Evolutionary conservation across 805 yeast species (phyloP), one percentile per base, ranked within the genome.

Genomic region (Saccharomycopsis amapae): DNA sequence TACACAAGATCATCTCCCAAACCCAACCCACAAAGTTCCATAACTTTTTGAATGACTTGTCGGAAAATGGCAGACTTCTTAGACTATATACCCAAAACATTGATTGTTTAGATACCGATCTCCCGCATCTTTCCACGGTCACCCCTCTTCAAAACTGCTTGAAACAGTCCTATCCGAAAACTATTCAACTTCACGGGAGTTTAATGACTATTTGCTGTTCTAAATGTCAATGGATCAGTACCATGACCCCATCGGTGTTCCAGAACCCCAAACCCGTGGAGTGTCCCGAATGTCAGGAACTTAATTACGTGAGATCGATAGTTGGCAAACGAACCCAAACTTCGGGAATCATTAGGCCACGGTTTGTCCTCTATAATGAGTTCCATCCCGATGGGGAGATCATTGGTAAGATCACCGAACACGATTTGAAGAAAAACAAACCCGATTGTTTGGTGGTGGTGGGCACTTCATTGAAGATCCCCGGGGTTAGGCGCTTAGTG

Each of bases 11-110:
- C 58, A 26, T 40, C 9, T 75, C 86, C 19, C 58, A 61, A 13
- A 77, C 82, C n/a, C 55, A 66, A 40, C 89, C 95, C 1, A 83
- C 96, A 0, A 73, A 73, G 35, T 88, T 88, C 53, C 96, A 88
- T 61, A 62, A 67, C 38, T 70, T 81, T 61, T 62, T 88, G 44
- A 69, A 81, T 56, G 61, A 65, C 2, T 59, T 86, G 12, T 75
- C 90, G 24, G 66, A 66, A 15, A 79, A 79, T 47, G 78, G 78
- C 30, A 71, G 88, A 56, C 65, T 88, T 30, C 65, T 78, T 48
- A 67, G 96, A 54, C 68, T 88, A 46, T 88, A 88, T 60, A 85
- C 96, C 0, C 96, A 88, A 58, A 88, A 88, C 58, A 85, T 88
- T 48, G 96, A 88, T 62, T 76, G 87, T 40, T 66, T 88, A 40